Evolutionary conservation across 164 flowering plant species (phyloP).

Genomic region (Saururus chinensis): DNA sequence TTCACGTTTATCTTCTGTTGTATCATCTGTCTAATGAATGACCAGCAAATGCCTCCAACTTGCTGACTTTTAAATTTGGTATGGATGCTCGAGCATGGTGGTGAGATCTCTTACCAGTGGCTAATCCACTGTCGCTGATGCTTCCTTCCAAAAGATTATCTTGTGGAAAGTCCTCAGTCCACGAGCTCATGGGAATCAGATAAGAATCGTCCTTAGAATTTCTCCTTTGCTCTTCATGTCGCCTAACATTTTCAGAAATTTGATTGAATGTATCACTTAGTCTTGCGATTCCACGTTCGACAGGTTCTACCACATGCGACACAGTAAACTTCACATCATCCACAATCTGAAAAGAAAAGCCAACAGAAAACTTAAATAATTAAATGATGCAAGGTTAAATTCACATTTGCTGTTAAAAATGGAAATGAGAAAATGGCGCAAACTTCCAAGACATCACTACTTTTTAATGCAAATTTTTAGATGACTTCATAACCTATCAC

Average conservation of each 20-base stretch:
- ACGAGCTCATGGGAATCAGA: conserved; percentile 61
- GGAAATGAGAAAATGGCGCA: background rate
- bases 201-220: conserved; percentile 66
- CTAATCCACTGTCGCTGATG: conserved; percentile 73
- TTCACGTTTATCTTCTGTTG: background rate
- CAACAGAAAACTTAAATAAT: background rate
- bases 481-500: background rate
- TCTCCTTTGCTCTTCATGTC: conserved; percentile 45
- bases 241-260: conserved; percentile 88
- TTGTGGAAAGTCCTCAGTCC: conserved; percentile 63
- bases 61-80: background rate
- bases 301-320: conserved; percentile 94
- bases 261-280: conserved; percentile 72
- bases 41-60: background rate
- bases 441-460: background rate
- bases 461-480: too few species aligned
- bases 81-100: conserved; percentile 3
- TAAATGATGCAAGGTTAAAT: background rate
- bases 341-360: conserved; percentile 46
- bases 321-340: conserved; percentile 97
- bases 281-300: conserved; percentile 82
- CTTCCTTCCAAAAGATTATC: conserved; percentile 62
- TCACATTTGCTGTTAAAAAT: background rate
- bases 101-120: conserved; percentile 34
- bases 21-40: background rate